These are phyloP conservation scores for Teratosphaeria zuluensis DNA, from an alignment of 2,329 filamentous ascomycete species.

Conservation along the genomic window DNA sequence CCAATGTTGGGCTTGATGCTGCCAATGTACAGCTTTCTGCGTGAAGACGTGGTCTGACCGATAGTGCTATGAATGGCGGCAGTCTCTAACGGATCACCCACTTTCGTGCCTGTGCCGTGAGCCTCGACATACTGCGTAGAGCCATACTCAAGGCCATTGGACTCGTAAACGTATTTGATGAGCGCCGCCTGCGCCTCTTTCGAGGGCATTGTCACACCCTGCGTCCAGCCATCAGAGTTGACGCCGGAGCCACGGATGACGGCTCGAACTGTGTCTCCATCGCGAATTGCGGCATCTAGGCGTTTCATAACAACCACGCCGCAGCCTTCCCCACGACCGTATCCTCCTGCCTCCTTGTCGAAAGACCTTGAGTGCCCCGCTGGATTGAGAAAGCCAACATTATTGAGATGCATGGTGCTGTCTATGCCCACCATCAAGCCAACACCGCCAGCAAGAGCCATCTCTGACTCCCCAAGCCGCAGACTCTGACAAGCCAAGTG, in stretches of 20 bases:
- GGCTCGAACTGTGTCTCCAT: conserved; percentile 17
- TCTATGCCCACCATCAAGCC: background rate
- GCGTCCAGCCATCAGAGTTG: conserved; percentile 30
- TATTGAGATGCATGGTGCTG: background rate
- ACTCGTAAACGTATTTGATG: background rate
- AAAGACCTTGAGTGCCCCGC: background rate
- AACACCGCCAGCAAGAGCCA: background rate
- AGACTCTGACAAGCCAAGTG: background rate
- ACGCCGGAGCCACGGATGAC: conserved; percentile 25
- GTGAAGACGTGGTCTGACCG: background rate
- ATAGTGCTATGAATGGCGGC: conserved; percentile 4
- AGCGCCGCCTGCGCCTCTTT: conserved; percentile 17
- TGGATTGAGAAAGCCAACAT: background rate
- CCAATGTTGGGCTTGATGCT: conserved; percentile 11
- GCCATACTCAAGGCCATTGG: conserved; percentile 15
- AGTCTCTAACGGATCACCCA: conserved; percentile 11
- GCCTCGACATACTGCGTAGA: conserved; percentile 23
- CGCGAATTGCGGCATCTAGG: background rate
- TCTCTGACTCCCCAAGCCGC: background rate
- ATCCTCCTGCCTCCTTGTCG: background rate
- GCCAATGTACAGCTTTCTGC: background rate
- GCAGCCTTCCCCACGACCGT: background rate
- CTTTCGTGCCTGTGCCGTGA: conserved; percentile 14
- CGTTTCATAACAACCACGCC: background rate
- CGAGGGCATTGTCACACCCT: conserved; percentile 31